These are phyloP conservation scores for Rhodocollybia butyracea DNA, from an alignment of 768 basidiomycete genomes.

Conservation along the genomic window DNA sequence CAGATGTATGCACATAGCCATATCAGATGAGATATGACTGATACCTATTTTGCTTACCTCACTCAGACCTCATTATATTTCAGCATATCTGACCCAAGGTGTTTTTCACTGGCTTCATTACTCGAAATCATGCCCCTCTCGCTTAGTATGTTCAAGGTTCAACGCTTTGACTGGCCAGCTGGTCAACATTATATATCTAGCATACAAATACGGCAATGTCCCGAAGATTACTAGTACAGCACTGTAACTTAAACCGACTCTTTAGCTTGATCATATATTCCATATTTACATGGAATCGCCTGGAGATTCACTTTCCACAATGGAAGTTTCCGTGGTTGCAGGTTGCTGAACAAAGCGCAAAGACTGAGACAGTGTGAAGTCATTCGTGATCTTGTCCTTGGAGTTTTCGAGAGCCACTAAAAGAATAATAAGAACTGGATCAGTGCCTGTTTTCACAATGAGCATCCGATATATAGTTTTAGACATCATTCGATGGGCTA, in stretches of 20 bases:
- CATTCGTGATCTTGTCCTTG: background rate
- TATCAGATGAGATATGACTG: no score
- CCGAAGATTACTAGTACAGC: no score
- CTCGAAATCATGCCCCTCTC: no score
- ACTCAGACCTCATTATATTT: no score
- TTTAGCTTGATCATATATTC: background rate
- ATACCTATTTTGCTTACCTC: no score
- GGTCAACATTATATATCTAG: no score
- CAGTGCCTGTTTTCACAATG: background rate
- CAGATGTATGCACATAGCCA: no score
- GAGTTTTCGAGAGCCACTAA: background rate
- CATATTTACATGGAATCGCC: background rate
- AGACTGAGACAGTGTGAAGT: background rate
- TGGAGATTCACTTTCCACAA: background rate
- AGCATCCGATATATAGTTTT: background rate
- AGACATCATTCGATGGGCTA: background rate
- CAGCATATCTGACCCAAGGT: no score
- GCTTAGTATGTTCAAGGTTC: no score
- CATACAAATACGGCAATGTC: no score
- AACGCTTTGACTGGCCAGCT: no score
- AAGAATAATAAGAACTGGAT: background rate
- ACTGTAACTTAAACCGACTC: background rate
- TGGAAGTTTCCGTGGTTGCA: background rate
- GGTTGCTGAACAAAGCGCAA: background rate
- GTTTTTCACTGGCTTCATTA: no score